A percentile compares a stretch with the other conserved stretches of the same genome.
Conservation (phyloP, 306 rosid genomes). For the Trifolium subterraneum region DNA sequence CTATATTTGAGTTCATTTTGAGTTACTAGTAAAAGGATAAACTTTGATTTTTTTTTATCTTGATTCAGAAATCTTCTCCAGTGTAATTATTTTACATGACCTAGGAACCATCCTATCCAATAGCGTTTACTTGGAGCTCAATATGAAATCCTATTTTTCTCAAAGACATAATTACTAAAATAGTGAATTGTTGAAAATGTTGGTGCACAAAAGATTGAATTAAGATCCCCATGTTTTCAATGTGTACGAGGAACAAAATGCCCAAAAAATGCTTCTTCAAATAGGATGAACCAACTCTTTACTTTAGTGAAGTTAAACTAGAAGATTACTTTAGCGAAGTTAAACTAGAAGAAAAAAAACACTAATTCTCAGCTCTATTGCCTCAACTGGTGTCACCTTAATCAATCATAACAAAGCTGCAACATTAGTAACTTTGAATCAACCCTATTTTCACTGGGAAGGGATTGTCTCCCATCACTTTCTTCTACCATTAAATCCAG, state of each 20-base stretch:
- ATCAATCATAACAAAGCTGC: too few relatives aligned
- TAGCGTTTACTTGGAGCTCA: too few relatives aligned
- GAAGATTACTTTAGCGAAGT: conserved; percentile 15
- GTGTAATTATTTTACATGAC: neutral
- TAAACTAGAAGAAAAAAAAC: too few relatives aligned
- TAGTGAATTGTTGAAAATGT: neutral
- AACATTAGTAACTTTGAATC: too few relatives aligned
- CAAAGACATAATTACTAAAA: neutral
- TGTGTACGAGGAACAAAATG: neutral
- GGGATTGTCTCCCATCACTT: too few relatives aligned
- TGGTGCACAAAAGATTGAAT: too few relatives aligned
- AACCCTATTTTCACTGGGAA: too few relatives aligned
- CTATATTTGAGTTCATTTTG: neutral
- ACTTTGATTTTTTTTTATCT: neutral
- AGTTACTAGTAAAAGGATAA: conserved; percentile 24
- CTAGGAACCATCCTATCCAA: too few relatives aligned
- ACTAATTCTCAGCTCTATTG: too few relatives aligned
- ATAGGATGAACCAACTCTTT: conserved; percentile 44
- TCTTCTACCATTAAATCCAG: too few relatives aligned
- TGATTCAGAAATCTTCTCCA: neutral
- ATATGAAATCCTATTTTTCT: too few relatives aligned
- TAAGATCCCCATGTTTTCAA: neutral
- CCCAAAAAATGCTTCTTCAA: conserved; percentile 26
- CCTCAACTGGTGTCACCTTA: too few relatives aligned
- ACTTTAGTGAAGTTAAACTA: conserved; percentile 4